These are phyloP conservation scores for bread wheat (Triticum aestivum) DNA, from an alignment of 176 grass and related monocot species.

Conservation along the genomic window IWGSC_CS_RefSeq_v2.1 NC_057811.1:48712987-48713486, in stretches of 20 bases:
- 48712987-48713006: conserved; percentile 76
- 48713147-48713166: conserved; percentile 77
- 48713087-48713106: conserved; percentile 51
- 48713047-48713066: conserved; percentile 91
- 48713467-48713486: neutral
- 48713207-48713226: conserved; percentile 62
- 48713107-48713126: conserved; percentile 77
- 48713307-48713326: neutral
- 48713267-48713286: conserved; percentile 30
- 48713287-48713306: conserved; percentile 23
- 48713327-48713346: neutral
- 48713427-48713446: conserved; percentile 9
- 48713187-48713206: conserved; percentile 86
- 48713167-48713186: conserved; percentile 67
- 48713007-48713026: conserved; percentile 62
- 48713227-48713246: conserved; percentile 2
- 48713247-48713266: conserved; percentile 34
- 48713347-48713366: neutral
- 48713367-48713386: conserved; percentile 31
- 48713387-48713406: neutral
- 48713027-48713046: conserved; percentile 84
- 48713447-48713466: neutral
- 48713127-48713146: conserved; percentile 57
- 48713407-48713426: neutral
- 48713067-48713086: conserved; percentile 74